phyloP scores from a whole-genome alignment of 2,329 filamentous ascomycete species.

The Fusarium sterilihyphosum region DNA sequence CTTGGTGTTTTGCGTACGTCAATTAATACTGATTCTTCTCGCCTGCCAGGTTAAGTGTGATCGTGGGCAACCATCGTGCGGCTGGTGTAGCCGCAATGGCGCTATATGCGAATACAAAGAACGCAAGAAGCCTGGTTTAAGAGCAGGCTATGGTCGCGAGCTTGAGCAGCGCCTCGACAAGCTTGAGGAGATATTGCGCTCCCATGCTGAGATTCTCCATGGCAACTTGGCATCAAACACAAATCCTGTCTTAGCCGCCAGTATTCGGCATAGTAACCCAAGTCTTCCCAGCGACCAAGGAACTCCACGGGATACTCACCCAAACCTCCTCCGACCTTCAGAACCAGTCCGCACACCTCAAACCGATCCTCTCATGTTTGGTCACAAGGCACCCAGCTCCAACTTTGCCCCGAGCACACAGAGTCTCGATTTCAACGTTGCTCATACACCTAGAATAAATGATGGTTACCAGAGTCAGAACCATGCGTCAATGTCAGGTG shows the following conservation, averaged over 20 bases:
- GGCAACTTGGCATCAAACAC: conserved; percentile 57
- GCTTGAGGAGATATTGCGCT: conserved; percentile 72
- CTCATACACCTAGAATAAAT: conserved; percentile 57
- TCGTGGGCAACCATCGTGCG: conserved; percentile 76
- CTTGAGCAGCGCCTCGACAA: conserved; percentile 77
- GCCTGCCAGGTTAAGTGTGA: conserved; percentile 76
- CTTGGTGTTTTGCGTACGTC: neutral
- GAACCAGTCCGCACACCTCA: conserved; percentile 64
- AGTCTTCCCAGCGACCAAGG: conserved; percentile 66
- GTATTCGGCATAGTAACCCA: conserved; percentile 60
- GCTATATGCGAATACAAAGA: conserved; percentile 74
- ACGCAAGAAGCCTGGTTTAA: conserved; percentile 72
- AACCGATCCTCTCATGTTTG: conserved; percentile 67
- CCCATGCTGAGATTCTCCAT: conserved; percentile 74
- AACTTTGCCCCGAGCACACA: conserved; percentile 56
- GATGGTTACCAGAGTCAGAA: conserved; percentile 60
- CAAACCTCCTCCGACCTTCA: conserved; percentile 58
- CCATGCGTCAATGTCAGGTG: conserved; percentile 54
- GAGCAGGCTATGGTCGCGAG: conserved; percentile 77
- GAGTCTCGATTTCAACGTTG: conserved; percentile 61
- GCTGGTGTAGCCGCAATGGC: conserved; percentile 73
- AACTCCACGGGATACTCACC: conserved; percentile 60
- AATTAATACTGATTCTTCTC: conserved; percentile 15
- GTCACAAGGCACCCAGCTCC: conserved; percentile 66
- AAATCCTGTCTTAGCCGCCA: conserved; percentile 49